Evolutionary conservation across 2,329 filamentous ascomycete genomes (phyloP).

Genomic region (Colletotrichum sp.): DNA sequence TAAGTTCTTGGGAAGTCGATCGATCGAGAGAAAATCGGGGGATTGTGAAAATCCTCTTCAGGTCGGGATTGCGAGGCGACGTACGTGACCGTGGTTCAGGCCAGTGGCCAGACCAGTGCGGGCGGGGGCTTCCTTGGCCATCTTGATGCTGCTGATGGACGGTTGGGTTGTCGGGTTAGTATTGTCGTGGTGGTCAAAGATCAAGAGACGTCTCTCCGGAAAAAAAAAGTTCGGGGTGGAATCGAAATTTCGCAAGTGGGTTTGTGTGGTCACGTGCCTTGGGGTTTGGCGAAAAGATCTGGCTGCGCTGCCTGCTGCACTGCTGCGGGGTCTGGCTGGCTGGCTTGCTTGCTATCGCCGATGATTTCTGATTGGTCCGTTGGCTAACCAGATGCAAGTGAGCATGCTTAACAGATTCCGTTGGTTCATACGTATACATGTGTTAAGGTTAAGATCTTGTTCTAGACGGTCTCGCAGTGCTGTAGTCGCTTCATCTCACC

Average conservation of each 20-base stretch:
- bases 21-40: not conserved
- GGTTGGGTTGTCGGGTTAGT: conserved; percentile 28
- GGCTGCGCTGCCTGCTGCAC: not conserved
- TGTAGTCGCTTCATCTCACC: not conserved
- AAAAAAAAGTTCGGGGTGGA: conserved; percentile 13
- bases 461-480: not conserved
- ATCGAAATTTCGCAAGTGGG: conserved; percentile 5
- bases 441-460: not conserved
- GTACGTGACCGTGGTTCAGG: conserved; percentile 70
- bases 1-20: not conserved
- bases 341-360: not conserved
- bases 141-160: conserved; percentile 39
- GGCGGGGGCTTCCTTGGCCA: conserved; percentile 65
- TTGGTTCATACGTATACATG: no score
- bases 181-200: conserved; percentile 32
- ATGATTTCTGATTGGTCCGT: not conserved
- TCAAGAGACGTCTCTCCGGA: not conserved
- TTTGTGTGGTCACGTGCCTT: conserved; percentile 31
- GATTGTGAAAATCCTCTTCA: not conserved
- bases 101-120: conserved; percentile 66
- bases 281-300: conserved; percentile 24
- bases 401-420: not conserved
- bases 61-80: conserved; percentile 39
- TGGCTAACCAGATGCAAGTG: not conserved
- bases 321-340: not conserved